Percentiles rank a stretch among this genome's conserved stretches.
Conservation (phyloP, 2,329 filamentous ascomycete species). For the Trichoderma breve region DNA sequence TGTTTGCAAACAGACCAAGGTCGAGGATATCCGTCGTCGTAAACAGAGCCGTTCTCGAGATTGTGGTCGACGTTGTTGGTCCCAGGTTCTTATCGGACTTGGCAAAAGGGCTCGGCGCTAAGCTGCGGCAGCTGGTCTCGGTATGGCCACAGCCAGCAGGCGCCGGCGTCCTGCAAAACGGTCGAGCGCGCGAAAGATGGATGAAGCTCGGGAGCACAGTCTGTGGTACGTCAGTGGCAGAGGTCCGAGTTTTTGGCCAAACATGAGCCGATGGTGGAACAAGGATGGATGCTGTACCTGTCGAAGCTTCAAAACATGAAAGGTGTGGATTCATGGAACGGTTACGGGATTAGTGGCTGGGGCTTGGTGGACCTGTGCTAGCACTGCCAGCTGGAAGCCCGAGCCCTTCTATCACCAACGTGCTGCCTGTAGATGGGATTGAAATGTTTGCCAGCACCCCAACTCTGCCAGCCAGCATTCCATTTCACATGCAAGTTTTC, state of each 20-base stretch:
- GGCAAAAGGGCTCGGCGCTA: neutral
- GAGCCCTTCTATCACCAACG: too few species aligned
- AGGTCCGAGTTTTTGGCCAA: neutral
- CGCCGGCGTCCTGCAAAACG: neutral
- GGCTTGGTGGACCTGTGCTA: neutral
- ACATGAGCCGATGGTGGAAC: constrained; percentile 9
- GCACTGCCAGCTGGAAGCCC: neutral
- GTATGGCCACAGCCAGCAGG: neutral
- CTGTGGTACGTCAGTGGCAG: neutral
- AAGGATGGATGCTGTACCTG: neutral
- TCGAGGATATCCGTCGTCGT: neutral
- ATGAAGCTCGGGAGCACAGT: neutral
- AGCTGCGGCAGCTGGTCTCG: neutral
- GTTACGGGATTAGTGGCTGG: constrained; percentile 5
- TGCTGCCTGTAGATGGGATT: too few species aligned
- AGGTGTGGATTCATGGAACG: neutral
- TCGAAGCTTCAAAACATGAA: constrained; percentile 10
- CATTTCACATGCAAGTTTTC: too few species aligned
- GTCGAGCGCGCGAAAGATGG: neutral
- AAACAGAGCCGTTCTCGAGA: neutral
- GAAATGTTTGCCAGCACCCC: too few species aligned
- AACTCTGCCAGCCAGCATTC: too few species aligned
- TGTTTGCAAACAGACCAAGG: neutral
- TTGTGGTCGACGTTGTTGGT: neutral
- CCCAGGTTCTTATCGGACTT: neutral